A percentile compares a stretch with the other conserved stretches of the same genome.
Conservation (phyloP, 2,329 filamentous ascomycete species). For the Penicillium sp. region DNA sequence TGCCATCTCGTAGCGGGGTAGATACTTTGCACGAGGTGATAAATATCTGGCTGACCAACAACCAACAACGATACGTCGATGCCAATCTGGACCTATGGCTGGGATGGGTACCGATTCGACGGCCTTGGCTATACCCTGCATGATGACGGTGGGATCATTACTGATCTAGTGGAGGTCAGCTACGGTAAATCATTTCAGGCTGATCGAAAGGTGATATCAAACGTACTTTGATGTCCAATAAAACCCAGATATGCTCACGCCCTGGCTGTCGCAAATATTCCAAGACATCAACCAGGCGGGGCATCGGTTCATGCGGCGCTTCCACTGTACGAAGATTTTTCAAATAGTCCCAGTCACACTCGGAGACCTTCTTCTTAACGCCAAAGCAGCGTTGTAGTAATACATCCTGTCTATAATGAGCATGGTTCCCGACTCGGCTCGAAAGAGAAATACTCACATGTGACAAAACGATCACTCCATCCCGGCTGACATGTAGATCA, state of each 20-base stretch:
- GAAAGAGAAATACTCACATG: constrained; percentile 57
- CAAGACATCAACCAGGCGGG: constrained; percentile 71
- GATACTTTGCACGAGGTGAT: constrained; percentile 59
- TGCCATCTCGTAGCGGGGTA: constrained; percentile 37
- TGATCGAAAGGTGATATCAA: no score
- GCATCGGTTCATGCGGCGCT: constrained; percentile 69
- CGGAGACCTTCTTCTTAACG: constrained; percentile 66
- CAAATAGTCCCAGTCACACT: constrained; percentile 75
- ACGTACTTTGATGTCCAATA: constrained; percentile 82
- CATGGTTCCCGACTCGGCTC: neutral
- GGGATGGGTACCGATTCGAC: constrained; percentile 54
- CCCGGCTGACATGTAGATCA: constrained; percentile 78
- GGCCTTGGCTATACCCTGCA: constrained; percentile 65
- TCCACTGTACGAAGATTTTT: constrained; percentile 65
- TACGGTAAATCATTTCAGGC: neutral
- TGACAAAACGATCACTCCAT: constrained; percentile 80
- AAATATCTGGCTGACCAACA: constrained; percentile 78
- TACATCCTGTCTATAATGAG: constrained; percentile 59
- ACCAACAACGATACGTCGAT: constrained; percentile 71
- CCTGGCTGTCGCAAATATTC: constrained; percentile 66
- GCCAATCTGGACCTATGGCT: constrained; percentile 58
- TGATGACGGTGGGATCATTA: constrained; percentile 61
- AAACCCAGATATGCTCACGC: constrained; percentile 69
- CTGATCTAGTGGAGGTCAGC: constrained; percentile 17
- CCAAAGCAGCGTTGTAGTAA: constrained; percentile 81